Evolutionary conservation across 768 basidiomycete species (phyloP).

Genomic region (Rhodotorula paludigena): DNA sequence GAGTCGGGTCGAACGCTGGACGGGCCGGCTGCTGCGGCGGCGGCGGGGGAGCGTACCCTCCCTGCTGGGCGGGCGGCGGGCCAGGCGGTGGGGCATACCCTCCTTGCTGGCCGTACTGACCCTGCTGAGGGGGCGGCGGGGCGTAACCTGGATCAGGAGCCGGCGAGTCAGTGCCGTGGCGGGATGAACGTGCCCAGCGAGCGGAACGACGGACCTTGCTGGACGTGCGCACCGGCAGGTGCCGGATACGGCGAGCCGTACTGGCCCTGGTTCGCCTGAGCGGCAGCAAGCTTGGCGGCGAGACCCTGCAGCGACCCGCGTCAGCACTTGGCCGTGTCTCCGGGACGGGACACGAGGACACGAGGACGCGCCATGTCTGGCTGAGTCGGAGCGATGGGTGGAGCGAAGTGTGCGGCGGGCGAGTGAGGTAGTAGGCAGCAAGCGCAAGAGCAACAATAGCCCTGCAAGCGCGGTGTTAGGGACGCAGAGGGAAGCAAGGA

Average conservation of each 20-base stretch:
- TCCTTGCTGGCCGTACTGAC: neutral
- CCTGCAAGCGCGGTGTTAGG: too few species aligned
- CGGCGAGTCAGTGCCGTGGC: too few species aligned
- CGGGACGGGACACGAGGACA: too few species aligned
- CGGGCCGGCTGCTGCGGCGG: conserved; percentile 10
- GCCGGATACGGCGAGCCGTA: neutral
- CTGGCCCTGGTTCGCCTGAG: neutral
- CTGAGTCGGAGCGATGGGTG: too few species aligned
- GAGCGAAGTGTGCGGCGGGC: too few species aligned
- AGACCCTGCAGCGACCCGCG: neutral
- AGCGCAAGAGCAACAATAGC: too few species aligned
- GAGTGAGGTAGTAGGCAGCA: too few species aligned
- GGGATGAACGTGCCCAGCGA: too few species aligned
- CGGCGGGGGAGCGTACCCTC: neutral
- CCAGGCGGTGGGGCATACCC: neutral
- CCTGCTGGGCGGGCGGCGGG: neutral
- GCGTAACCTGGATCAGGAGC: neutral
- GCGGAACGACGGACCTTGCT: too few species aligned
- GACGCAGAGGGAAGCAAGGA: too few species aligned
- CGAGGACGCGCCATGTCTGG: neutral
- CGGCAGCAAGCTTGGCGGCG: conserved; percentile 6
- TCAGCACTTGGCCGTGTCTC: neutral
- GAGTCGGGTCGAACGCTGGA: neutral
- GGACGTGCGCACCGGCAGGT: neutral
- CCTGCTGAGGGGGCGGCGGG: neutral